phyloP scores from a whole-genome alignment of 108 stramenopile genomes.

The Aurantiochytrium sp. region DNA sequence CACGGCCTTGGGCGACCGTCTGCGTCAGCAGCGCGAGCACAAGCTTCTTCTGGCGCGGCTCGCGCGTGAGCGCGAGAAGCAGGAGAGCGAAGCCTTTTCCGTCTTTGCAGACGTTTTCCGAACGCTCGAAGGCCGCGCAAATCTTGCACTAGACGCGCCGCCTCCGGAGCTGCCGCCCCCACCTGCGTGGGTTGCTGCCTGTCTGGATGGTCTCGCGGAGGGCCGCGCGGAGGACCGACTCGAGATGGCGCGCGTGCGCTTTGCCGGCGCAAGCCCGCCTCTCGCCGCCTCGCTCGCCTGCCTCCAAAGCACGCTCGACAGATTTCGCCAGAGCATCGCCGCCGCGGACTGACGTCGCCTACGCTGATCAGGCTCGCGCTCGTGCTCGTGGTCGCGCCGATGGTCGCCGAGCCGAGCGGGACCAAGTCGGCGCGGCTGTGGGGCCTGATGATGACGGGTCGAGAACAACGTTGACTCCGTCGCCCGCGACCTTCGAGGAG shows the following conservation, averaged over 20 bases:
- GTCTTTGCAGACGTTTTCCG: neutral
- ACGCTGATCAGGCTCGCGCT: too few species aligned
- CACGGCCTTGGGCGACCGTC: neutral
- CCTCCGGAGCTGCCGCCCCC: neutral
- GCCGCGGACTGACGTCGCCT: too few species aligned
- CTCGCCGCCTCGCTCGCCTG: neutral
- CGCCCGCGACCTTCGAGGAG: too few species aligned
- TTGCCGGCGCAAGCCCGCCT: neutral
- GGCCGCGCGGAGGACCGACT: neutral
- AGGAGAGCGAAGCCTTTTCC: neutral
- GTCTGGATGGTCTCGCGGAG: neutral
- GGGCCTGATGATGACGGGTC: too few species aligned
- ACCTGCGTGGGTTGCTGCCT: neutral
- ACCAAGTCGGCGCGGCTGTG: too few species aligned
- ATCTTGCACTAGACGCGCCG: neutral
- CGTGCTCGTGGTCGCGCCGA: too few species aligned
- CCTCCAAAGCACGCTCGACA: neutral
- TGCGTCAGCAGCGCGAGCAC: neutral
- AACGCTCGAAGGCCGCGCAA: too few species aligned
- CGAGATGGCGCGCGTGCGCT: neutral
- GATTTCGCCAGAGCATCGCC: neutral
- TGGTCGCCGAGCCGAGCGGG: too few species aligned
- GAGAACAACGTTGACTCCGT: too few species aligned
- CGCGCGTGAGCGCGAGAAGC: neutral
- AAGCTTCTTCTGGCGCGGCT: neutral